Base-by-base conservation (phyloP, 257 asterid genomes). In the Solanum piurae region DNA sequence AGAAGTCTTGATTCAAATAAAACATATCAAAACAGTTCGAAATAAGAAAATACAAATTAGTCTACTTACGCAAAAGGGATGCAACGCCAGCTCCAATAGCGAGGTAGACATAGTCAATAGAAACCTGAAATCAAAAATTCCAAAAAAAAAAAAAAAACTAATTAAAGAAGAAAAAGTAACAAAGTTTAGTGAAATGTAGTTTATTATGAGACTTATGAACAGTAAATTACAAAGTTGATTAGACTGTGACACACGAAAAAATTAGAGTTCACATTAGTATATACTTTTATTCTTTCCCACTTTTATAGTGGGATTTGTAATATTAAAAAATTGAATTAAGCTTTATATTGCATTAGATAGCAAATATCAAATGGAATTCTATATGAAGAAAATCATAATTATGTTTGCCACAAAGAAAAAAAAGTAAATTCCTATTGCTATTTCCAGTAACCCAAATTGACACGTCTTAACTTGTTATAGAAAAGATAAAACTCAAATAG, bases 41-140 rank as follows among this genome's bases (percentile, higher is more conserved):
- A 31, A 71, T 31, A 12, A 62, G 4, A 68, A 71, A 71, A 11
- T 71, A 16, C 3, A 71, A 2, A 31, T 72, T 21, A 6, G 52
- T 16, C 13, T 18, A 92, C 98, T 92, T 87, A 95, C 98, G 96
- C 52, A 95, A 88, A 88, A 93, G 88, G 46, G 98, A 89, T 75
- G 94, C 92, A 69, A 88, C 23, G 82, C 96, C 98, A 52, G 95
- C 86, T 3, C 92, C 95, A 64, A 95, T 79, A 14, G 94, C 98
- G 85, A 95, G 91, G 93, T 93, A 94, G 80, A 94, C 93, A 66
- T 90, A 91, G 31, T 91, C 64, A 83, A 95, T 9, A n/a, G 93
- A 89, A 27, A 90, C 87, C 98, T 95, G 94, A 84, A 93, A 85
- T 86, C 80, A 83, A 62, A 36, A 49, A 49, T 13, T 7, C 60